These are phyloP conservation scores for Arabidopsis suecica DNA, from an alignment of 345 rosid genomes.

Conservation along the genomic window DNA sequence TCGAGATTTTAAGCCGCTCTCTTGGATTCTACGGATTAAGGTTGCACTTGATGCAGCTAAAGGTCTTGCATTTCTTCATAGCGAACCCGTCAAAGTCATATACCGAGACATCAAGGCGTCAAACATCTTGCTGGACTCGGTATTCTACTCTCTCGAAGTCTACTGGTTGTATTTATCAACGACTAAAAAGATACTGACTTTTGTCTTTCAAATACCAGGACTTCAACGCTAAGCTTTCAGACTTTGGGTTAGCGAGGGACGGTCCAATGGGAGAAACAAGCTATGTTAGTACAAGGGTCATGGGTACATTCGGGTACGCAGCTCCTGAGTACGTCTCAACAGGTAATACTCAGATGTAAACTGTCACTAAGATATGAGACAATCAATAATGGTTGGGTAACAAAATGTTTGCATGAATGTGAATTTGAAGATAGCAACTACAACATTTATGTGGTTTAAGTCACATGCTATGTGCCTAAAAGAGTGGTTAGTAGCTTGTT, in stretches of 20 bases:
- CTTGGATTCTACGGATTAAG: constrained; percentile 83
- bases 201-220: constrained; percentile 49
- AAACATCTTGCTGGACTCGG: constrained; percentile 82
- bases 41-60: constrained; percentile 94
- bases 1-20: constrained; percentile 69
- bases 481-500: background rate
- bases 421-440: background rate
- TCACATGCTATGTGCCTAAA: background rate
- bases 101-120: constrained; percentile 92
- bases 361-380: background rate
- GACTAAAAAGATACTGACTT: constrained; percentile 22
- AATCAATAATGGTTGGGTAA: background rate
- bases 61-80: constrained; percentile 93
- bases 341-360: constrained; percentile 48
- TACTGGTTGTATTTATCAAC: background rate
- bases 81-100: constrained; percentile 80
- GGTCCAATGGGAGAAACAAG: constrained; percentile 86
- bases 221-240: constrained; percentile 81
- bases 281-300: constrained; percentile 88
- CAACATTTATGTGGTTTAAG: background rate
- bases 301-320: constrained; percentile 85
- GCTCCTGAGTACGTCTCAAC: constrained; percentile 65
- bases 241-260: constrained; percentile 94
- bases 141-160: constrained; percentile 29
- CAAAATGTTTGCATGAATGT: constrained; percentile 2